These are phyloP conservation scores for Aciculosporium take DNA, from an alignment of 2,329 filamentous ascomycete species.

Conservation along the genomic window DNA sequence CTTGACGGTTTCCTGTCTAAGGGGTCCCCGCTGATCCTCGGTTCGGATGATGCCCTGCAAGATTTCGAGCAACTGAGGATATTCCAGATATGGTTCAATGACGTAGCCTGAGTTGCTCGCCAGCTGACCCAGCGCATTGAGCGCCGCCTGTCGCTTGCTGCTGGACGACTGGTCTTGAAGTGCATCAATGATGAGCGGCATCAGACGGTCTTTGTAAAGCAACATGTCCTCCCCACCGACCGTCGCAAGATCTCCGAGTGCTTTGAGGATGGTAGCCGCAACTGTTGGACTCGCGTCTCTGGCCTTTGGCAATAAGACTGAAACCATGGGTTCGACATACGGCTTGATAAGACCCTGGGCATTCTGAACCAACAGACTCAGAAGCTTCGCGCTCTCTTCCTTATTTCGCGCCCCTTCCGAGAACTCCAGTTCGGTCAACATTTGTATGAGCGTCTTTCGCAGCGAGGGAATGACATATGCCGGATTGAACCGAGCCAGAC, in stretches of 20 bases:
- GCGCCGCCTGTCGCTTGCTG: constrained; percentile 76
- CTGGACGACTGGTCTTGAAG: constrained; percentile 88
- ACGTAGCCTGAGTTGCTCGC: constrained; percentile 97
- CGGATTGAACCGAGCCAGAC: constrained; percentile 79
- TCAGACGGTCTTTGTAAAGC: constrained; percentile 77
- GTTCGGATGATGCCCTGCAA: constrained; percentile 88
- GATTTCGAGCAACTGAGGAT: constrained; percentile 83
- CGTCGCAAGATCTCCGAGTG: constrained; percentile 84
- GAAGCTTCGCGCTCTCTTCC: constrained; percentile 86
- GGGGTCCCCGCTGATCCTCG: constrained; percentile 66
- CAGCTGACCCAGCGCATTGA: constrained; percentile 80
- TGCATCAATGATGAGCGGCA: constrained; percentile 89
- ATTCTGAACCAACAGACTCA: constrained; percentile 85
- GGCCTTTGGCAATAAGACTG: constrained; percentile 85
- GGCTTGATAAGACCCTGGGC: constrained; percentile 88
- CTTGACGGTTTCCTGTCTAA: constrained; percentile 91
- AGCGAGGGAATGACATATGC: constrained; percentile 95
- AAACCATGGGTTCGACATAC: constrained; percentile 93
- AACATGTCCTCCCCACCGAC: constrained; percentile 92
- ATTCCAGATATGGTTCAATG: constrained; percentile 88
- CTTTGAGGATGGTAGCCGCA: constrained; percentile 85
- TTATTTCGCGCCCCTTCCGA: constrained; percentile 89
- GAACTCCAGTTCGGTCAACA: constrained; percentile 91
- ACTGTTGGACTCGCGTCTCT: constrained; percentile 75
- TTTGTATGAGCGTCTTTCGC: constrained; percentile 87